These are phyloP conservation scores for Pyrus communis DNA, from an alignment of 306 rosid genomes.

Conservation along the genomic window DNA sequence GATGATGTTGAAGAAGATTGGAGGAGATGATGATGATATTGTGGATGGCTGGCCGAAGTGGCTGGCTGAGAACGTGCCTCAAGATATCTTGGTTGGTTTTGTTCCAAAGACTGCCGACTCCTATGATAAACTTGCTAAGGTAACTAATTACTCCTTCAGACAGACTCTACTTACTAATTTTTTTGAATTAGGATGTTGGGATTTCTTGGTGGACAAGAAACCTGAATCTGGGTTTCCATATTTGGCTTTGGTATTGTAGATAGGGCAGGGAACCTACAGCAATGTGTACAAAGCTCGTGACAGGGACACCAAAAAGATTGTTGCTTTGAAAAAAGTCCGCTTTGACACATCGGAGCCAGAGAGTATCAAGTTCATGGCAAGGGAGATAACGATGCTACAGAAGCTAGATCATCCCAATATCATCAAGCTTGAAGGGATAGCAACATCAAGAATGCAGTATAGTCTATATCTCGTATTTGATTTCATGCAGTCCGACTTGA, in stretches of 20 bases:
- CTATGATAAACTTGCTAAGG: conserved; percentile 61
- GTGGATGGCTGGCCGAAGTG: conserved; percentile 65
- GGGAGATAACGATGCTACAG: conserved; percentile 55
- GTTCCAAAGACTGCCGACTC: conserved; percentile 62
- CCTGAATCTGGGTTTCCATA: neutral
- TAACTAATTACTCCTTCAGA: neutral
- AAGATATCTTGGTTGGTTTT: conserved; percentile 34
- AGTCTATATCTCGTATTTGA: conserved; percentile 67
- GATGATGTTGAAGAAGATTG: conserved; percentile 25
- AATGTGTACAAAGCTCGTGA: conserved; percentile 77
- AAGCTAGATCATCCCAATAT: conserved; percentile 65
- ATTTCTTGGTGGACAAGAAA: neutral
- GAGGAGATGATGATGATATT: conserved; percentile 39
- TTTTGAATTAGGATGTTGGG: neutral
- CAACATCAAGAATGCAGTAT: conserved; percentile 72
- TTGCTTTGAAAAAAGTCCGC: conserved; percentile 71
- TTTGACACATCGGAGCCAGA: conserved; percentile 68
- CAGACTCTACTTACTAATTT: neutral
- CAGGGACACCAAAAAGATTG: conserved; percentile 47
- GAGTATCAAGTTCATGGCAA: conserved; percentile 72
- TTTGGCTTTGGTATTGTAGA: conserved; percentile 22
- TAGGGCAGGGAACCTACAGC: conserved; percentile 76
- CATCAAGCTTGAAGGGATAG: conserved; percentile 64
- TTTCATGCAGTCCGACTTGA: conserved; percentile 48
- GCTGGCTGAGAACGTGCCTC: conserved; percentile 54